These are phyloP conservation scores for Plantago ovata DNA, from an alignment of 257 asterid species.

Conservation along the genomic window DNA sequence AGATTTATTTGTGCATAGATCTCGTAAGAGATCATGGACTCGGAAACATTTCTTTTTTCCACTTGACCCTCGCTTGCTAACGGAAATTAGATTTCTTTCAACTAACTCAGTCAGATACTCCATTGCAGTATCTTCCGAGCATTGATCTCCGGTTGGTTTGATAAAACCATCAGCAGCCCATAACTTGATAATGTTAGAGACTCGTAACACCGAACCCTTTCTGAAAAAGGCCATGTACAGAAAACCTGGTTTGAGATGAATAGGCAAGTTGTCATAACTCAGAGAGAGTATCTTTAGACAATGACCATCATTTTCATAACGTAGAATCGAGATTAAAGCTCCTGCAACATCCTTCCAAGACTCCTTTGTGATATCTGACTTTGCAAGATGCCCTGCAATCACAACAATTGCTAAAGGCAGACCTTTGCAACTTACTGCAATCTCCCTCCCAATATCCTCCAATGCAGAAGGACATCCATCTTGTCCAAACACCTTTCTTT, in stretches of 20 bases:
- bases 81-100: too few species aligned
- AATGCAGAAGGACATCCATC: background rate
- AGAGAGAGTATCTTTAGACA: background rate
- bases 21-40: constrained; percentile 2
- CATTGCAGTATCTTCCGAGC: constrained; percentile 3
- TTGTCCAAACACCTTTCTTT: background rate
- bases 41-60: background rate
- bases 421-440: background rate
- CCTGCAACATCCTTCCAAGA: background rate
- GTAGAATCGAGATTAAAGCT: background rate
- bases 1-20: too few species aligned
- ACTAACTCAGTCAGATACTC: too few species aligned
- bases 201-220: background rate
- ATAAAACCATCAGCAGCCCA: constrained; percentile 3
- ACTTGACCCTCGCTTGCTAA: background rate
- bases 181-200: background rate
- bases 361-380: background rate
- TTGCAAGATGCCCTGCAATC: background rate
- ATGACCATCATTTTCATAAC: background rate
- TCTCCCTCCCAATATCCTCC: background rate
- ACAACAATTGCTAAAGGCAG: constrained; percentile 4
- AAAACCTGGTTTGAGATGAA: constrained; percentile 3
- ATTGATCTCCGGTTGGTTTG: background rate
- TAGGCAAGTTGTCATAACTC: constrained; percentile 1
- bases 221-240: background rate